Base-by-base conservation (phyloP, 306 rosid species). In the Rosa persica region DNA sequence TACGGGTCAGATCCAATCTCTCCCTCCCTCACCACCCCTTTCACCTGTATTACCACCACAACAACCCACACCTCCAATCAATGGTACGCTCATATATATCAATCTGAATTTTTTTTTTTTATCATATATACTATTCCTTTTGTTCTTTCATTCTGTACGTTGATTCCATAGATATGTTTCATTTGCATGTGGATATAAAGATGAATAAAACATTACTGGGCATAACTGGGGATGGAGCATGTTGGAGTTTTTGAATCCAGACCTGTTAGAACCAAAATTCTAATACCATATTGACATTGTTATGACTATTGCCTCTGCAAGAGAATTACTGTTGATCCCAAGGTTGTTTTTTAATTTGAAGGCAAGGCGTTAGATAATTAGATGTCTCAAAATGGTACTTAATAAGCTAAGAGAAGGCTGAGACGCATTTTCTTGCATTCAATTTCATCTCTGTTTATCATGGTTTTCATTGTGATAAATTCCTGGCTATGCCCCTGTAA, bases 1-100 rank as follows among this genome's bases (percentile, higher is more conserved):
- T 36, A 90, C 89, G 3, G 93, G 97, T 66, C 76, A 82, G 38
- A 76, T 91, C 73, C 75, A 42, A 11, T 55, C 64, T 43, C 89
- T 88, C 54, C 88, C 89, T 0, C 48, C 86, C 1, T 74, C 88
- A 2, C 80, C 85, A 12, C 79, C 89, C 3, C 77, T 88, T 1
- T 83, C 90, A 6, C 42, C 87, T 43, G 13, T 64, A 4, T 23
- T 67, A 4, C 16, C 52, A 48, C 44, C 46, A 25, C 54, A 10
- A 27, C 78, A 51, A 2, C 12, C 47, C 39, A 86, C 67, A 27
- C 82, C 76, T 17, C 68, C 20, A 70, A 42, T 52, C 66, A 55
- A n/a, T 40, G 77, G 77, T 73, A 55, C 12, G 3, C 22, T 52
- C 23, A 68, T 57, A 57, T 57, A 22, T 57, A 20, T 54, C 23